Conservation (phyloP, 2,329 filamentous ascomycete genomes). For the Zarea fungicola region DNA sequence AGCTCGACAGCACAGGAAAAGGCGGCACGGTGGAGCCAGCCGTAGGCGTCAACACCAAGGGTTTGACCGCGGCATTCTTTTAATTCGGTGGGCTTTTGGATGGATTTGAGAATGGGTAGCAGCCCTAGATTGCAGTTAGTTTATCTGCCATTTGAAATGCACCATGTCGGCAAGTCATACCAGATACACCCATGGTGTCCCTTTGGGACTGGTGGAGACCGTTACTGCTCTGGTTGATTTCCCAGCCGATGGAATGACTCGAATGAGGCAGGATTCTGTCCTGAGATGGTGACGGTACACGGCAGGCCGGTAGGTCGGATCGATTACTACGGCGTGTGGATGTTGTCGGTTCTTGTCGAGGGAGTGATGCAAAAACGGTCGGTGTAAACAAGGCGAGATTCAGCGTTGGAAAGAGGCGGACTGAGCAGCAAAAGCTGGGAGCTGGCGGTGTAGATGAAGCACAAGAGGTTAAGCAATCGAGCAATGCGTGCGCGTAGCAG, state of each 20-base stretch:
- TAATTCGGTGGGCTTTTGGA: constrained; percentile 81
- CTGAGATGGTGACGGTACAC: too few species aligned
- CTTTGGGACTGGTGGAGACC: constrained; percentile 1
- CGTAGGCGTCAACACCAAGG: constrained; percentile 93
- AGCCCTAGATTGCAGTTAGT: constrained; percentile 54
- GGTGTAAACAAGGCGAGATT: too few species aligned
- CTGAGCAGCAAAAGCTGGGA: too few species aligned
- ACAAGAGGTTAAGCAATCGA: neutral
- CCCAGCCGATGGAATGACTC: too few species aligned
- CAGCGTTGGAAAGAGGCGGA: too few species aligned
- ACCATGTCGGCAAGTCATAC: constrained; percentile 18
- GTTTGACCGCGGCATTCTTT: constrained; percentile 85
- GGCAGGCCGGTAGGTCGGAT: neutral
- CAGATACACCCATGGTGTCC: constrained; percentile 32
- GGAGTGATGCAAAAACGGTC: too few species aligned
- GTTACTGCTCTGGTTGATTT: too few species aligned
- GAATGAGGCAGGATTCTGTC: too few species aligned
- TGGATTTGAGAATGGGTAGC: constrained; percentile 88
- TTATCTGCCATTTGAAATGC: neutral
- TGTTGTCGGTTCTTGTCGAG: neutral
- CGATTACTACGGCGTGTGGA: neutral
- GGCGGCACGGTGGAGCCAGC: constrained; percentile 93
- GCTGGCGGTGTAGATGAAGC: neutral
- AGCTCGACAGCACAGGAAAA: constrained; percentile 87
- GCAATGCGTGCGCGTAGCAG: neutral